Evolutionary conservation across 345 rosid species (phyloP).

Genomic region (Moringa oleifera): DNA sequence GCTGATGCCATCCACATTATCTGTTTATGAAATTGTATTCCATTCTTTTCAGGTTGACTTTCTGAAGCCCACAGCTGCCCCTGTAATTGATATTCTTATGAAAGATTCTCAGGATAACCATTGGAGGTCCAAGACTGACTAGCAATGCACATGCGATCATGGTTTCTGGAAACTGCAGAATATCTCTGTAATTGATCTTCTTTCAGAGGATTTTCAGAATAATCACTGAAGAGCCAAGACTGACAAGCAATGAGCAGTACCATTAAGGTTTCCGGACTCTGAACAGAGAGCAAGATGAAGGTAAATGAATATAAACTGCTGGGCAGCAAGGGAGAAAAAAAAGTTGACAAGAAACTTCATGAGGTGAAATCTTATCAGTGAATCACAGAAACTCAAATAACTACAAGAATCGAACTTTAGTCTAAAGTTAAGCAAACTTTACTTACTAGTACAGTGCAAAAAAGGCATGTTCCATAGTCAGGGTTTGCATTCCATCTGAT

Average conservation of each 20-base stretch:
- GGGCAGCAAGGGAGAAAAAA: not conserved
- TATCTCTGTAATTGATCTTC: too few relatives aligned
- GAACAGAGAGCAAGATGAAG: not conserved
- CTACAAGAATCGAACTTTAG: too few relatives aligned
- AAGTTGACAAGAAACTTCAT: not conserved
- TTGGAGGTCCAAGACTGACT: not conserved
- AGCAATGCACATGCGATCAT: not conserved
- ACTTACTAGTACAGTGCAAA: too few relatives aligned
- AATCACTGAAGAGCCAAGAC: conserved; percentile 1
- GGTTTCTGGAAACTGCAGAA: too few relatives aligned
- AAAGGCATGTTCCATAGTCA: not conserved
- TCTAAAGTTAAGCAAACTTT: too few relatives aligned
- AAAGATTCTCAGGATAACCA: not conserved
- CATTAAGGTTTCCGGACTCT: not conserved
- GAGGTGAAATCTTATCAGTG: not conserved
- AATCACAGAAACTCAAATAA: not conserved
- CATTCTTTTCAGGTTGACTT: not conserved
- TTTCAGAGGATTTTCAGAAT: too few relatives aligned
- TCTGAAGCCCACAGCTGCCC: too few relatives aligned
- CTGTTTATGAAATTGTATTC: not conserved
- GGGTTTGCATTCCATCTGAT: not conserved
- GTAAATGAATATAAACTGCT: not conserved
- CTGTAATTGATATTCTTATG: too few relatives aligned
- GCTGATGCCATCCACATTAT: not conserved
- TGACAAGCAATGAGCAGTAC: too few relatives aligned